Evolutionary conservation across 1,139 yeast species (phyloP), one percentile per base, ranked within the genome.

Genomic region (Lodderomyces beijingensis): DNA sequence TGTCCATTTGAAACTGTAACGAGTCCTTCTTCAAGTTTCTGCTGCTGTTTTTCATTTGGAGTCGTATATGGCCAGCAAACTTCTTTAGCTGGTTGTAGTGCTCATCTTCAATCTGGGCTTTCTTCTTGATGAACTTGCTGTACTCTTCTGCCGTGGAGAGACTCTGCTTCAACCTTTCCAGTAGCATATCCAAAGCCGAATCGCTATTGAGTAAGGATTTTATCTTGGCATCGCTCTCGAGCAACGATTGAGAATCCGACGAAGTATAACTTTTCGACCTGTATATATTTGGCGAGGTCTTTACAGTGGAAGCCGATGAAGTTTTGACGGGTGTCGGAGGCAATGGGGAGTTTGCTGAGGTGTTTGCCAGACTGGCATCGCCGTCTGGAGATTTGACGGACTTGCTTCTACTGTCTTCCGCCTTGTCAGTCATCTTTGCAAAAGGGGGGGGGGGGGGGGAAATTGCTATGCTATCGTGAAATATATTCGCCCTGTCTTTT

Each of bases 91-190:
- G 93, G 36, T 71, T 70, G 33, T 78, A 77, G 55, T 86, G 86
- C 39, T 84, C 94, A 44, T 80, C 85, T 57, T 88, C 96, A 37
- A 81, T 70, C 28, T 75, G 64, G 19, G 89, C 88, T 47, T 85
- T 82, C 55, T 82, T 85, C 53, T 83, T 83, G 39, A 89, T 65
- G 53, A 77, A 91, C 45, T 77, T 75, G 27, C 88, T 70, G 47
- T 87, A 79, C 52, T 91, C 97, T 47, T 87, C 95, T 39, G 94
- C 83, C 0, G 95, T 80, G 37, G 70, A 69, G 30, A 88, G 67
- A 42, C 89, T 78, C 51, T 82, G 89, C 57, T 91, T 91, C 40
- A 89, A 67, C 26, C 95, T 69, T 2, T 70, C 63, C 35, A 89
- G 62, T 22, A 91, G 65, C 0, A 87, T 68, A 41, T 83, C 91